A percentile compares a stretch with the other conserved stretches of the same genome.
These are phyloP conservation scores for Lepidium campestre DNA, from an alignment of 441 rosid genomes.

Conservation along the genomic window DNA sequence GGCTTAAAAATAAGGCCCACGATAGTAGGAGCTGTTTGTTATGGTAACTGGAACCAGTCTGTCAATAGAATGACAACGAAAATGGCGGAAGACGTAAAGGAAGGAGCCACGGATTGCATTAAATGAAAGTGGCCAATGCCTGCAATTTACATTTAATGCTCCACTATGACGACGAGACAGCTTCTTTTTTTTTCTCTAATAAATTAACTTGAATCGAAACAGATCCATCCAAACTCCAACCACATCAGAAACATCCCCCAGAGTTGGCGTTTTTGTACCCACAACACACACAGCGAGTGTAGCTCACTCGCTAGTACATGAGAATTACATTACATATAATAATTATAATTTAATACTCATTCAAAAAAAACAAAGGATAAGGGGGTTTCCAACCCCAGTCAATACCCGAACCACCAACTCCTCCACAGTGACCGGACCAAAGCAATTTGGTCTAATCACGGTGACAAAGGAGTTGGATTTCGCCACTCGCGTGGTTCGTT, in stretches of 20 bases:
- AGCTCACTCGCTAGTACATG: conserved; percentile 10
- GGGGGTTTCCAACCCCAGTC: conserved; percentile 64
- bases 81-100: conserved; percentile 19
- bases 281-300: conserved; percentile 15
- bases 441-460: conserved; percentile 20
- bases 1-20: too few relatives aligned
- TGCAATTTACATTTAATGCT: conserved; percentile 30
- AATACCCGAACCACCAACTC: conserved; percentile 98
- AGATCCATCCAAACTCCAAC: conserved; percentile 22
- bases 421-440: conserved; percentile 32
- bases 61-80: conserved; percentile 7
- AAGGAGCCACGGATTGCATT: conserved; percentile 20
- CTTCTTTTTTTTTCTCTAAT: neutral
- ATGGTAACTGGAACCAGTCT: conserved; percentile 1
- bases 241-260: conserved; percentile 1
- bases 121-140: conserved; percentile 14
- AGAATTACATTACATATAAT: neutral
- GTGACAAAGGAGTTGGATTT: conserved; percentile 40
- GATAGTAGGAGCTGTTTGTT: too few relatives aligned
- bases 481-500: conserved; percentile 79
- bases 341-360: neutral
- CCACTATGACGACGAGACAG: conserved; percentile 5
- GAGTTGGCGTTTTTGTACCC: neutral
- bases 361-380: neutral
- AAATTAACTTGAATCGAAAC: conserved; percentile 9